phyloP scores from a whole-genome alignment of 345 rosid species.

The Excoecaria cochinchinensis region DNA sequence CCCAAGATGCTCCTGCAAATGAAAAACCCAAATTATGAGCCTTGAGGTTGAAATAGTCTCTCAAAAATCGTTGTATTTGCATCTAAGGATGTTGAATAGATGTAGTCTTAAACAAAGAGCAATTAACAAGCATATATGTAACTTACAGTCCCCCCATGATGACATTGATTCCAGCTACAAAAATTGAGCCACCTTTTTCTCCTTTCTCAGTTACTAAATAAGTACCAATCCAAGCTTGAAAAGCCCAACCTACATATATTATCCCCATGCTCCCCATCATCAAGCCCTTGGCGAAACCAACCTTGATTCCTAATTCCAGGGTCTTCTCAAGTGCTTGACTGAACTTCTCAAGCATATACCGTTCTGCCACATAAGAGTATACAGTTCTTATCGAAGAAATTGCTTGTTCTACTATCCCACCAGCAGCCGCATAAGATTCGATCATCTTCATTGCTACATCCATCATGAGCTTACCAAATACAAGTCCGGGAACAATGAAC shows the following conservation, averaged over 20 bases:
- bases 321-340: slow-evolving; percentile 50
- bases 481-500: slow-evolving; percentile 56
- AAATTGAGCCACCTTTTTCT: slow-evolving; percentile 57
- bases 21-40: slow-evolving; percentile 12
- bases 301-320: slow-evolving; percentile 51
- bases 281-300: slow-evolving; percentile 62
- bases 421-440: slow-evolving; percentile 58
- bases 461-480: slow-evolving; percentile 67
- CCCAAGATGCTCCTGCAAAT: slow-evolving; percentile 54
- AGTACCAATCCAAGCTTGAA: slow-evolving; percentile 63
- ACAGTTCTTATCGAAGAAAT: slow-evolving; percentile 63
- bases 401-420: slow-evolving; percentile 69
- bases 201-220: slow-evolving; percentile 53
- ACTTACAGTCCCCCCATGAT: slow-evolving; percentile 72
- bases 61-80: too few relatives aligned
- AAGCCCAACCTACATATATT: slow-evolving; percentile 63
- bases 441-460: slow-evolving; percentile 56
- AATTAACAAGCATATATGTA: too few relatives aligned
- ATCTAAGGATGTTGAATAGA: too few relatives aligned
- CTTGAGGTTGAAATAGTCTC: not conserved
- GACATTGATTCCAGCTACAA: slow-evolving; percentile 57
- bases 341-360: slow-evolving; percentile 42
- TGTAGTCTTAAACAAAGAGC: too few relatives aligned
- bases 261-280: slow-evolving; percentile 74
- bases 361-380: slow-evolving; percentile 60